Base-by-base conservation (phyloP, 768 basidiomycete species). In the Crucibulum laeve region DNA sequence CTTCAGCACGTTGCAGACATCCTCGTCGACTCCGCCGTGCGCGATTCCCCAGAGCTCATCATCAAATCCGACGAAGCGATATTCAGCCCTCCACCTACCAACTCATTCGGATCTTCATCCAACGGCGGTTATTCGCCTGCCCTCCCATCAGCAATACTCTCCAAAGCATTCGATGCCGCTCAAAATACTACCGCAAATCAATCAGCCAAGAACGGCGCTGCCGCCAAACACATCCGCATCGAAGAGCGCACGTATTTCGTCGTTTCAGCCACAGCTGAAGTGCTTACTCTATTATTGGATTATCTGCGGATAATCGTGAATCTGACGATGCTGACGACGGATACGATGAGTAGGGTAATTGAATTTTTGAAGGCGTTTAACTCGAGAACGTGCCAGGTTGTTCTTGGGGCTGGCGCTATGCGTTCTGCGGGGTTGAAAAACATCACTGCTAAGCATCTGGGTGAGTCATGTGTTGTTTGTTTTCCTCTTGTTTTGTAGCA, bases 331-430 rank as follows among this genome's bases (percentile, higher is more conserved):
- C 73, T 99, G 40, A 93, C 91, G 38, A 96, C 89, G 46, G 95
- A 99, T 57, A 82, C 86, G n/a, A 95, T 98, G 90, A 80, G 82
- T 48, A 80, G 91, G 25, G 76, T 94, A 19, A 90, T 98, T 51
- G 96, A 99, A 62, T 94, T 94, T 58, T 70, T 99, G 47, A 98
- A 97, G 67, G 86, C 93, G 21, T 98, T 95, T 72, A 99, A 99
- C 62, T 98, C 95, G 23, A 73, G 96, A 53, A 95, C 92, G 2
- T 99, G 96, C 64, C 96, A 98, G 61, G 94, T 98, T 35, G 96
- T 99, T 1, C 73, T 99, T 6, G 96, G 96, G 3, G 96, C 96
- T 6, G 96, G 96, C 11, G 96, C 96, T n/a, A 97, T 98, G 94
- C 76, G 93, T 33, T 93, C 91, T 14, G 96, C 96, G 15, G 96